These are phyloP conservation scores for Sinapis alba DNA, from an alignment of 441 rosid species.

Conservation along the genomic window DNA sequence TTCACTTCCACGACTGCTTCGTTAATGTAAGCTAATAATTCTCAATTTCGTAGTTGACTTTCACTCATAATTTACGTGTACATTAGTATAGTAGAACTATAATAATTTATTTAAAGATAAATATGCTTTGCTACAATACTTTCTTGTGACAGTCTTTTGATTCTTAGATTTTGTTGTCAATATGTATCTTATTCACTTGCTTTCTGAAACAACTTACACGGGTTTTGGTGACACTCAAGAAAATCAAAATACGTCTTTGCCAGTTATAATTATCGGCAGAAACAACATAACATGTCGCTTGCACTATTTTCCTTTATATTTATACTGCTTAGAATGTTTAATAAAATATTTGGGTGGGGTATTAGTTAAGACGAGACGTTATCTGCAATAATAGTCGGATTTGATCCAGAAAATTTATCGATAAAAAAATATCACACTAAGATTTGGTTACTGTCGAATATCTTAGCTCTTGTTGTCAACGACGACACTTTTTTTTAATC, in stretches of 20 bases:
- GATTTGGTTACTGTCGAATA: conserved; percentile 6
- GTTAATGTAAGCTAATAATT: conserved; percentile 48
- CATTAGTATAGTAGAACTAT: background rate
- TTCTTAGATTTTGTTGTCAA: background rate
- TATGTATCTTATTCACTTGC: background rate
- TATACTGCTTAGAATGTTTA: background rate
- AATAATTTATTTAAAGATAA: background rate
- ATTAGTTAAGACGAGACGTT: background rate
- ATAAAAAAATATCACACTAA: background rate
- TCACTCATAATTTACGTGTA: background rate
- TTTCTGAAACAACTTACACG: background rate
- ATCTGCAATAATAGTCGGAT: background rate
- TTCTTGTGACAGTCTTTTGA: background rate
- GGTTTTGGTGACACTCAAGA: background rate
- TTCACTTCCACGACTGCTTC: conserved; percentile 83
- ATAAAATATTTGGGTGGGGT: background rate
- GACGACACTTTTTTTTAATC: background rate
- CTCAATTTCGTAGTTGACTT: background rate
- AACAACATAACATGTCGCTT: background rate
- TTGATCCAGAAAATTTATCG: background rate
- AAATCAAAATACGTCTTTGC: background rate
- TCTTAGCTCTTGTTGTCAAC: conserved; percentile 9
- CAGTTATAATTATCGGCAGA: background rate
- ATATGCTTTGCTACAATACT: background rate
- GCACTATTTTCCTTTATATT: background rate